These are phyloP conservation scores for Blastobotrys raffinosifermentans DNA, from an alignment of 1,139 yeast genomes.

Conservation along the genomic window DNA sequence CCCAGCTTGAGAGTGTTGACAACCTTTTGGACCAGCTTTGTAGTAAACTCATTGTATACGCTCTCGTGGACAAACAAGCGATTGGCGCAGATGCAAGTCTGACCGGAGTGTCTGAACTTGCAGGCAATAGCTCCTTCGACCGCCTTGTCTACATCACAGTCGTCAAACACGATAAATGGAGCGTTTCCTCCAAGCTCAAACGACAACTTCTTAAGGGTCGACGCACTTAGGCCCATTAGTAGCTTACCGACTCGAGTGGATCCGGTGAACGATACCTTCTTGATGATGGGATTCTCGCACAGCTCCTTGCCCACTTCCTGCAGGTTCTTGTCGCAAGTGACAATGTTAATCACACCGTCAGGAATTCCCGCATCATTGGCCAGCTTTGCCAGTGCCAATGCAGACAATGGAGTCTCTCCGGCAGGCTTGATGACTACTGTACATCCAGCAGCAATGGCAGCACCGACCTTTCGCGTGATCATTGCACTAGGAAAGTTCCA, in stretches of 20 bases:
- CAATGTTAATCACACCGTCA: conserved; percentile 66
- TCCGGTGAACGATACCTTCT: conserved; percentile 86
- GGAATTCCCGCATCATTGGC: conserved; percentile 79
- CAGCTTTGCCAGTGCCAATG: conserved; percentile 68
- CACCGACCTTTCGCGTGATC: conserved; percentile 85
- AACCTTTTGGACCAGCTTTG: conserved; percentile 47
- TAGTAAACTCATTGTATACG: conserved; percentile 51
- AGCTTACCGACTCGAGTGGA: conserved; percentile 78
- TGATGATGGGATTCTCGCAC: conserved; percentile 60
- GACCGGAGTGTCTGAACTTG: conserved; percentile 68
- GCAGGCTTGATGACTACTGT: conserved; percentile 87
- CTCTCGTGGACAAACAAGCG: conserved; percentile 58
- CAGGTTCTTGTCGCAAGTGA: conserved; percentile 43
- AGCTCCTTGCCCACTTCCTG: conserved; percentile 56
- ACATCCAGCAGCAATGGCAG: conserved; percentile 90
- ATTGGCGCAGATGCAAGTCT: conserved; percentile 78
- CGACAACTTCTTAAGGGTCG: conserved; percentile 73
- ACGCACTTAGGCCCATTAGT: conserved; percentile 66
- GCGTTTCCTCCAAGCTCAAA: conserved; percentile 92
- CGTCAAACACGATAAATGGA: conserved; percentile 80
- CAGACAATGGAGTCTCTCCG: conserved; percentile 78
- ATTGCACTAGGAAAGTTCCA: conserved; percentile 95
- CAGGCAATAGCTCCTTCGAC: conserved; percentile 61
- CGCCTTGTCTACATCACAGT: conserved; percentile 60
- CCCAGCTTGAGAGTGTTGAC: conserved; percentile 50